Evolutionary conservation across 352 stramenopile genomes (phyloP).

Genomic region (Pythium volutum): DNA sequence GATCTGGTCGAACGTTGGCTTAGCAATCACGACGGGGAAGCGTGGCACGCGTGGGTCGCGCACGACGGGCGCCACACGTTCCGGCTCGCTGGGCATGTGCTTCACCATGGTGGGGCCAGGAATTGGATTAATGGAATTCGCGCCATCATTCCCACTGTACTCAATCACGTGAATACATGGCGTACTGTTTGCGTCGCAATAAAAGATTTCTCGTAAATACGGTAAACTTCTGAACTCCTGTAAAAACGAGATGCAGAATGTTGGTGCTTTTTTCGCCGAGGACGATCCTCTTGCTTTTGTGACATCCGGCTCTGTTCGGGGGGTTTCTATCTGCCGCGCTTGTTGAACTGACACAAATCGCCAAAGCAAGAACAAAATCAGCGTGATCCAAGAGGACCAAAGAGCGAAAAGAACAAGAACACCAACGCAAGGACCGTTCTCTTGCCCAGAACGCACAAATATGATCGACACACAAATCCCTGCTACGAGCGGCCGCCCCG

Average conservation of each 20-base stretch:
- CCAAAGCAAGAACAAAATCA: too few relatives aligned
- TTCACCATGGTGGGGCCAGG: slow-evolving; percentile 11
- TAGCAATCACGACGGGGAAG: slow-evolving; percentile 65
- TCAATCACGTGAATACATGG: neutral
- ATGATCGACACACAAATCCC: neutral
- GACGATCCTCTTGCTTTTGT: slow-evolving; percentile 26
- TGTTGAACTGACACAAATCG: slow-evolving; percentile 12
- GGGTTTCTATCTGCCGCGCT: slow-evolving; percentile 10
- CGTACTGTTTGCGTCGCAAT: neutral
- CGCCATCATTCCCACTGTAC: slow-evolving; percentile 9
- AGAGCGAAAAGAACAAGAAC: neutral
- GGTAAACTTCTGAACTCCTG: neutral
- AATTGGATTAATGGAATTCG: neutral
- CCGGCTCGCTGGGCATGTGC: slow-evolving; percentile 19
- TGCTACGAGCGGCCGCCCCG: neutral
- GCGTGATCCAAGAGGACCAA: too few relatives aligned
- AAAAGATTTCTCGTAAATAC: slow-evolving; percentile 2
- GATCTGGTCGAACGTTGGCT: slow-evolving; percentile 62
- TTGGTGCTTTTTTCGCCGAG: slow-evolving; percentile 21
- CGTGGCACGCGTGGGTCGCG: slow-evolving; percentile 55
- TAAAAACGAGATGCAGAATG: slow-evolving; percentile 20
- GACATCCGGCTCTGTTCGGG: slow-evolving; percentile 14
- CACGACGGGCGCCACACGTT: slow-evolving; percentile 42
- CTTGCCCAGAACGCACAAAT: neutral
- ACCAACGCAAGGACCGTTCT: neutral